Conservation (phyloP, 768 basidiomycete species). For the Austroboletus eburneus region DNA sequence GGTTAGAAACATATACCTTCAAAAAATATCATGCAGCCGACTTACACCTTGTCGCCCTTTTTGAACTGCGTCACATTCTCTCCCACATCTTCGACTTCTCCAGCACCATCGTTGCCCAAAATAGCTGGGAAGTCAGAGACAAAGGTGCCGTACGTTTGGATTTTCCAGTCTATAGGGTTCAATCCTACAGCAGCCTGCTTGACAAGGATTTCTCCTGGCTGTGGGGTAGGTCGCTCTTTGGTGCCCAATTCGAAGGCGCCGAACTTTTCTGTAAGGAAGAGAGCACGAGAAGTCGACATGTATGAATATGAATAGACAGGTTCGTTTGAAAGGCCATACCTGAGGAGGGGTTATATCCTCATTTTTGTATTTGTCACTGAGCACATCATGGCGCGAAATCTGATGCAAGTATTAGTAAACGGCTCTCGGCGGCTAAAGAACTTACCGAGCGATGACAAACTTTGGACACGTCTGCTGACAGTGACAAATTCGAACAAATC, state of each 20-base stretch:
- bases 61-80: constrained; percentile 34
- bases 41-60: constrained; percentile 29
- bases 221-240: constrained; percentile 25
- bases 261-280: constrained; percentile 19
- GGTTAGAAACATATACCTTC: too few relatives aligned
- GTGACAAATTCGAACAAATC: too few relatives aligned
- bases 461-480: too few relatives aligned
- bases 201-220: constrained; percentile 41
- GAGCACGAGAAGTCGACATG: constrained; percentile 10
- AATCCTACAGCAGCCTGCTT: constrained; percentile 38
- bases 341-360: too few relatives aligned
- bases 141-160: constrained; percentile 5
- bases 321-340: too few relatives aligned
- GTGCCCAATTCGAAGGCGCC: constrained; percentile 12
- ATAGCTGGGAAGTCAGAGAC: constrained; percentile 31
- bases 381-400: too few relatives aligned
- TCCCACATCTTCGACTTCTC: constrained; percentile 38
- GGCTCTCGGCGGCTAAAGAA: too few relatives aligned
- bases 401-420: too few relatives aligned
- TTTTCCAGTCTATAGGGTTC: constrained; percentile 43
- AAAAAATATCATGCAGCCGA: too few relatives aligned
- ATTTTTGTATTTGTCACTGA: too few relatives aligned
- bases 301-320: too few relatives aligned
- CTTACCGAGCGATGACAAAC: too few relatives aligned
- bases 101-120: constrained; percentile 38